Evolutionary conservation across 306 rosid species (phyloP).

Genomic region (Carpinus viminea): DNA sequence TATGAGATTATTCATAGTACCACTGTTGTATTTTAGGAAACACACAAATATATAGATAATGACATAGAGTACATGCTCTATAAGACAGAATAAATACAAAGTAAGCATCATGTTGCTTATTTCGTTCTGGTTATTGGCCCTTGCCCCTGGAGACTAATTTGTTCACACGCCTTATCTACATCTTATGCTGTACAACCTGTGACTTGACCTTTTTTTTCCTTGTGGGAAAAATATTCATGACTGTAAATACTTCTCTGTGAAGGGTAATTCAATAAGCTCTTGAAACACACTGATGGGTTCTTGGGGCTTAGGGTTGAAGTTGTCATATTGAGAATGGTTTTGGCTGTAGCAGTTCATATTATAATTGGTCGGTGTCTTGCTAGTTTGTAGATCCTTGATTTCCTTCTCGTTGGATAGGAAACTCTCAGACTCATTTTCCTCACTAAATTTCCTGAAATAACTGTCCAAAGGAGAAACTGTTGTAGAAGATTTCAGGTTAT

Average conservation of each 20-base stretch:
- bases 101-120: background rate
- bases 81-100: background rate
- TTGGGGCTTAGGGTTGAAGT: constrained; percentile 26
- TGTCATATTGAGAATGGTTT: constrained; percentile 35
- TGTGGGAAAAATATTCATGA: constrained; percentile 1
- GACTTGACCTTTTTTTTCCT: background rate
- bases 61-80: constrained; percentile 1
- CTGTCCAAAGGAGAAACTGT: constrained; percentile 34
- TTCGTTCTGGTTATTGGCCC: background rate
- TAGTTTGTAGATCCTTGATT: constrained; percentile 22
- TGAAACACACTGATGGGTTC: constrained; percentile 40
- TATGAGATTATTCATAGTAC: background rate
- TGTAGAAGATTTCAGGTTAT: constrained; percentile 35
- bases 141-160: constrained; percentile 2
- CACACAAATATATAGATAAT: background rate
- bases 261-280: constrained; percentile 37
- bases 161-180: background rate
- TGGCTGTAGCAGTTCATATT: constrained; percentile 30
- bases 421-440: constrained; percentile 36
- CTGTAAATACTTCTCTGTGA: constrained; percentile 31
- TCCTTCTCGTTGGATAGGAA: constrained; percentile 33
- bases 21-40: background rate
- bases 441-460: constrained; percentile 40
- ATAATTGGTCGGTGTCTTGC: constrained; percentile 26
- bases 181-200: background rate